phyloP scores from a whole-genome alignment of 2,329 filamentous ascomycete genomes.

The Aspergillus sclerotialis region DNA sequence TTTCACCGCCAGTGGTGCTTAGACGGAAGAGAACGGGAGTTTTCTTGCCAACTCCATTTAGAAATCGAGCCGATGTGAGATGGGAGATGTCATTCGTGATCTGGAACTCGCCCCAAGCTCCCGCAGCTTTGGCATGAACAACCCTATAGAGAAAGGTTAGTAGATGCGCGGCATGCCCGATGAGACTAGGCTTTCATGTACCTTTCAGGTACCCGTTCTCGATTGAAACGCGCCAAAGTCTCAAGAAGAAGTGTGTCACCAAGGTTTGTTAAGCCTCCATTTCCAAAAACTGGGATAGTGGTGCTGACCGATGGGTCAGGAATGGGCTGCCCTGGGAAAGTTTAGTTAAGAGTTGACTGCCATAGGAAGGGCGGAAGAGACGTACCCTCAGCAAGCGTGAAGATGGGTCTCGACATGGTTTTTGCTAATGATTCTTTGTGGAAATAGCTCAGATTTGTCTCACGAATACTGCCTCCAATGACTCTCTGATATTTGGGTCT shows the following conservation, averaged over 20 bases:
- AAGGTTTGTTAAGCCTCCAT: constrained; percentile 39
- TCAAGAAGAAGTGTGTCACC: constrained; percentile 58
- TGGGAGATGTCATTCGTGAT: constrained; percentile 53
- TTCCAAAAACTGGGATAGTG: constrained; percentile 17
- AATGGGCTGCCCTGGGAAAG: constrained; percentile 18
- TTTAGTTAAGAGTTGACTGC: not conserved
- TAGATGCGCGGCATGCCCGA: too few species aligned
- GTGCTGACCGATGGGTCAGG: constrained; percentile 14
- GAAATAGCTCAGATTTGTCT: too few species aligned
- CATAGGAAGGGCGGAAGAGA: not conserved
- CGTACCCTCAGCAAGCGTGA: constrained; percentile 22
- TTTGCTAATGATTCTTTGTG: not conserved
- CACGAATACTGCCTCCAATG: too few species aligned
- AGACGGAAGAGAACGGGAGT: constrained; percentile 43
- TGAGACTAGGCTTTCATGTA: constrained; percentile 2
- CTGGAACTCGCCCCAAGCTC: constrained; percentile 55
- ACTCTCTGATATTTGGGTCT: too few species aligned
- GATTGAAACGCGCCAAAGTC: constrained; percentile 54
- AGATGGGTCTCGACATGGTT: constrained; percentile 12
- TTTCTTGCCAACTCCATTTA: constrained; percentile 50
- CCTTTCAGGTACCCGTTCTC: constrained; percentile 56
- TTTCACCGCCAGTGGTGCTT: constrained; percentile 42
- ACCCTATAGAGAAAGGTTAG: constrained; percentile 27
- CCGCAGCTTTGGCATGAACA: constrained; percentile 54
- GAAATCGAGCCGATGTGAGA: constrained; percentile 49